Base-by-base conservation (phyloP, 371 early-diverging fungal species). In the Mortierella polycephala region DNA sequence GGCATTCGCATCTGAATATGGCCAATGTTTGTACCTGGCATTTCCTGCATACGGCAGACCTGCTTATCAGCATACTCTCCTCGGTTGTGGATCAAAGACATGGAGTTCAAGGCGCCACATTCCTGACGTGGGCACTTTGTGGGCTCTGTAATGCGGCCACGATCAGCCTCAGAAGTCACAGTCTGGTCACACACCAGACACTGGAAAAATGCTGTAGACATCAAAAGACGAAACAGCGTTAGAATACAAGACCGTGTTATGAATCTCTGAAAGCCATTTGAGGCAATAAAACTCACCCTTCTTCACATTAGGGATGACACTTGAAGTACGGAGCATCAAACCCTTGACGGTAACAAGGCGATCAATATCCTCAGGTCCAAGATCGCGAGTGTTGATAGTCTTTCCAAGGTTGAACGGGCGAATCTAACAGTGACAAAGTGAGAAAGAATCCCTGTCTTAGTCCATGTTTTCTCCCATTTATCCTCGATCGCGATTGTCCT, bases 311-410 rank as follows among this genome's bases (percentile, higher is more conserved):
- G 99, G 99, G 65, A 99, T 97, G 55, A 99, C 84, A 56, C 94
- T 88, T 6, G 97, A 95, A 2, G 95, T 83, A 60, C 99, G 93
- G 64, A 99, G 95, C 83, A 99, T 87, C 72, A 99, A 85, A 47
- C 99, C 99, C 81, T 94, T 95, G 75, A 99, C 90, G 9, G 95
- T 94, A 14, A 99, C 95, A 59, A 99, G 87, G 63, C 96, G 96
- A 84, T 99, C 99, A 57, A 99, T 97, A 81, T 99, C 99, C 88
- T 90, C 83, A 16, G 99, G 99, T 69, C 99, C 93, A 46, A 99
- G 88, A 37, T 97, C 96, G 64, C 99, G 91, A 90, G 99, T 95
- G 76, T 96, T 96, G 57, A 96, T 87, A 10, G 87, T 74, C 16
- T 86, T 83, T 47, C 85, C 89, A 42, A 99, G 83, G 75, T 98